Base-by-base conservation (phyloP, 1,284 basidiomycete species). In the Spongispora temasekensis region DNA sequence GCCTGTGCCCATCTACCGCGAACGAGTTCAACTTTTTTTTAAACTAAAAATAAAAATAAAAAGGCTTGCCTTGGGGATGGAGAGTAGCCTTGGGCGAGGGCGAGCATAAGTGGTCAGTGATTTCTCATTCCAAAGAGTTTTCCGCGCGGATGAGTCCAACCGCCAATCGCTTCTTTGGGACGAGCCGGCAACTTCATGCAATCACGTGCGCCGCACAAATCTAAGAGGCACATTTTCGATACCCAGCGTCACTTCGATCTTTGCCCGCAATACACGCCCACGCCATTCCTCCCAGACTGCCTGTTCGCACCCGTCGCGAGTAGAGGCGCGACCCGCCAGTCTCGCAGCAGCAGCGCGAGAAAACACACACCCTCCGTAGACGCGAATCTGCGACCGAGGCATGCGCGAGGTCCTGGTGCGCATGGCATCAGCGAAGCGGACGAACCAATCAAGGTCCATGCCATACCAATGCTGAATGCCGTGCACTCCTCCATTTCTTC, bases 1-100 rank as follows among this genome's bases (percentile, higher is more conserved):
- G 91, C 90, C 64, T 93, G 91, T 37, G 89, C 93, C 93, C 93
- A 95, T 79, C 93, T 95, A 63, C 25, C 50, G 25, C 34, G n/a
- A 30, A 48, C 67, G 30, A 69, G 61, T 42, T 31, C 13, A n/a
- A n/a, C n/a, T n/a, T n/a, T n/a, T n/a, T 48, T 53, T 42, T 57
- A 27, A n/a, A 46, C 19, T 34, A 25, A 42, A 34, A 7, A 13
- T 30, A n/a, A 4, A 7, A 2, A 31, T 30, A 17, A 15, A 32
- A 1, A 59, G 21, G 27, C 61, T 63, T 58, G 59, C 71, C 71
- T 73, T 30, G 71, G 59, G 17, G 60, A 55, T 52, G 71, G 74
- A 25, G 53, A 53, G 35, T 75, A 72, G n/a, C n/a, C n/a, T 51
- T 65, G 65, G 7, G 73, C 68, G 50, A 63, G n/a, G n/a, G n/a